Evolutionary conservation across 495 filamentous ascomycete species (phyloP).

Genomic region (Tuber aestivum): DNA sequence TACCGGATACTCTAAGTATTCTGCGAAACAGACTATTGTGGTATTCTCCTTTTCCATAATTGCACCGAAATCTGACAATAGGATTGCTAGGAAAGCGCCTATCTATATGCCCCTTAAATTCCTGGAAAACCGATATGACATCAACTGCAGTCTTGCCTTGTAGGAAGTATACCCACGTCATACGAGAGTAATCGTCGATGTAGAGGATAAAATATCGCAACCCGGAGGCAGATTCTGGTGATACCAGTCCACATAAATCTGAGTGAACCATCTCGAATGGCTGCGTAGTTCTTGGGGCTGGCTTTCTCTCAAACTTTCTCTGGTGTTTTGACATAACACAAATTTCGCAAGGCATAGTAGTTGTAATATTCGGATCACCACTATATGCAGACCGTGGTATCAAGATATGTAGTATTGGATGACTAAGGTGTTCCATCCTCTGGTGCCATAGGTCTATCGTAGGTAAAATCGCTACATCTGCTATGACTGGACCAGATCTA

Average conservation of each 20-base stretch:
- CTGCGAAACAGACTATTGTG: constrained; percentile 2
- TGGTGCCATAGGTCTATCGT: too few relatives aligned
- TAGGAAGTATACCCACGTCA: not conserved
- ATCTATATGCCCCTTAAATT: too few relatives aligned
- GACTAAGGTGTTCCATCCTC: too few relatives aligned
- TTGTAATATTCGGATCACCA: not conserved
- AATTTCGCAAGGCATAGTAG: too few relatives aligned
- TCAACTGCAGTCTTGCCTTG: not conserved
- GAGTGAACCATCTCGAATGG: not conserved
- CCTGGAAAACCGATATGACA: not conserved
- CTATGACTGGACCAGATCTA: too few relatives aligned
- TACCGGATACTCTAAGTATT: not conserved
- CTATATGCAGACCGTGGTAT: not conserved
- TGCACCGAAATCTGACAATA: not conserved
- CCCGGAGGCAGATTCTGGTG: not conserved
- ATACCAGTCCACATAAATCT: not conserved
- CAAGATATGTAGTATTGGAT: too few relatives aligned
- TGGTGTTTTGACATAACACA: too few relatives aligned
- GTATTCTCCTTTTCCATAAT: constrained; percentile 9
- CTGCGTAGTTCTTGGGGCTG: not conserved
- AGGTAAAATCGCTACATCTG: too few relatives aligned
- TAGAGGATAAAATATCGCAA: not conserved
- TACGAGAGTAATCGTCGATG: constrained; percentile 1
- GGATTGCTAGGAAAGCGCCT: not conserved
- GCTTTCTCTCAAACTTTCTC: too few relatives aligned